Percentiles rank a stretch among this genome's conserved stretches.
Evolutionary conservation across 2,329 filamentous ascomycete species (phyloP).

Genomic region (Juglanconis juglandina): DNA sequence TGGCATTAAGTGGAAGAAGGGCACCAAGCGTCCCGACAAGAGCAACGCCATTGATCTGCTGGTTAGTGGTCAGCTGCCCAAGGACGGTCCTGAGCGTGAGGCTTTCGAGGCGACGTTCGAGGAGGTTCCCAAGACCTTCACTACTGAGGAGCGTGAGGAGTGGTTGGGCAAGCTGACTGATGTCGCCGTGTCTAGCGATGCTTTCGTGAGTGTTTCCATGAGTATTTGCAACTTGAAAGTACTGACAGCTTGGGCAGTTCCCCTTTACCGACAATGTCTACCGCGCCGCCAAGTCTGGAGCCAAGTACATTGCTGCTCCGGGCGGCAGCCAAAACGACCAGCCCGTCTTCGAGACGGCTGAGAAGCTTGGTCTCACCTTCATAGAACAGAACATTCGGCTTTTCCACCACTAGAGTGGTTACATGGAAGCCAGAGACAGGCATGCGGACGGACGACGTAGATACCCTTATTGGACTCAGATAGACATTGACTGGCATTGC

Average conservation of each 20-base stretch:
- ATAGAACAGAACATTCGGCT: slow-evolving; percentile 91
- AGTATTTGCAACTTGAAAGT: slow-evolving; percentile 5
- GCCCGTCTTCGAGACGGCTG: slow-evolving; percentile 80
- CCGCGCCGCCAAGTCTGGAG: slow-evolving; percentile 81
- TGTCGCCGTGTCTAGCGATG: slow-evolving; percentile 88
- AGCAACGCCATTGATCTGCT: slow-evolving; percentile 96
- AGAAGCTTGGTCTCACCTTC: slow-evolving; percentile 89
- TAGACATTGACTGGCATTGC: slow-evolving; percentile 13
- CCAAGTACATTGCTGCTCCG: slow-evolving; percentile 93
- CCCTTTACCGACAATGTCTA: slow-evolving; percentile 98
- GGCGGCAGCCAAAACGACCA: slow-evolving; percentile 84
- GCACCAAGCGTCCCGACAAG: slow-evolving; percentile 94
- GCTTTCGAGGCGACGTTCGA: slow-evolving; percentile 89
- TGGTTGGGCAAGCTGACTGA: slow-evolving; percentile 81
- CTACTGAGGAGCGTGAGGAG: slow-evolving; percentile 74
- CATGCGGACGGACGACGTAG: background rate
- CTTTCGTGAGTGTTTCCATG: slow-evolving; percentile 68
- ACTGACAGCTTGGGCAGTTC: slow-evolving; percentile 58
- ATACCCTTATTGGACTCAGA: slow-evolving; percentile 13
- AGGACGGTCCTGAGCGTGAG: slow-evolving; percentile 76
- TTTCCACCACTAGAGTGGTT: slow-evolving; percentile 81
- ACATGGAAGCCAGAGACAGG: background rate
- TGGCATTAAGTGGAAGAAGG: slow-evolving; percentile 92
- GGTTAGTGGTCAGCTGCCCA: slow-evolving; percentile 84
- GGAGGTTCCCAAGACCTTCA: slow-evolving; percentile 79